These are phyloP conservation scores for Vigna unguiculata DNA, from an alignment of 306 rosid species.

Conservation along the genomic window DNA sequence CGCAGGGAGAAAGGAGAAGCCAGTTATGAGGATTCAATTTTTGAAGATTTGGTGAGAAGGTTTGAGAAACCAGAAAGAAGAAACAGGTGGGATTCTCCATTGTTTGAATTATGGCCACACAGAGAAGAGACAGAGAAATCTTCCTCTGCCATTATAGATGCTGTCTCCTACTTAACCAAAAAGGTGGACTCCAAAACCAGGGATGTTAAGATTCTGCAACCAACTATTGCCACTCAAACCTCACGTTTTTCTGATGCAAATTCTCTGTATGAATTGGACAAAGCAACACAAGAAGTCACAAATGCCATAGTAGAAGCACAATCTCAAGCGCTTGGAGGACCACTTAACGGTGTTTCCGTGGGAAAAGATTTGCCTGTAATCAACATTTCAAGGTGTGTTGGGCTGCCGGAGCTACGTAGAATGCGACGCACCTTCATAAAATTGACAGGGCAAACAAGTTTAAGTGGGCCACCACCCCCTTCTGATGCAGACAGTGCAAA, in stretches of 20 bases:
- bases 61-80: constrained; percentile 87
- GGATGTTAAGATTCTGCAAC: constrained; percentile 88
- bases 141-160: constrained; percentile 66
- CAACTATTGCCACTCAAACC: constrained; percentile 92
- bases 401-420: constrained; percentile 89
- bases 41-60: constrained; percentile 84
- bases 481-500: constrained; percentile 88
- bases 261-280: constrained; percentile 83
- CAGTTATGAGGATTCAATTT: constrained; percentile 66
- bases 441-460: constrained; percentile 91
- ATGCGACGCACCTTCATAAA: constrained; percentile 83
- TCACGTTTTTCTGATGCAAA: constrained; percentile 73
- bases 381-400: constrained; percentile 69
- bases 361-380: constrained; percentile 75
- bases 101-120: constrained; percentile 85
- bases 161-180: constrained; percentile 71
- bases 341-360: constrained; percentile 69
- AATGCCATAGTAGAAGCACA: constrained; percentile 87
- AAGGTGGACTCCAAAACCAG: constrained; percentile 74
- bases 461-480: constrained; percentile 91
- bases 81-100: constrained; percentile 95
- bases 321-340: constrained; percentile 84
- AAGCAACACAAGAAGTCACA: constrained; percentile 87
- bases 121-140: constrained; percentile 70
- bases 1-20: constrained; percentile 75